phyloP scores from a whole-genome alignment of 2,329 filamentous ascomycete genomes.

The Stachybotrys elegans region DNA sequence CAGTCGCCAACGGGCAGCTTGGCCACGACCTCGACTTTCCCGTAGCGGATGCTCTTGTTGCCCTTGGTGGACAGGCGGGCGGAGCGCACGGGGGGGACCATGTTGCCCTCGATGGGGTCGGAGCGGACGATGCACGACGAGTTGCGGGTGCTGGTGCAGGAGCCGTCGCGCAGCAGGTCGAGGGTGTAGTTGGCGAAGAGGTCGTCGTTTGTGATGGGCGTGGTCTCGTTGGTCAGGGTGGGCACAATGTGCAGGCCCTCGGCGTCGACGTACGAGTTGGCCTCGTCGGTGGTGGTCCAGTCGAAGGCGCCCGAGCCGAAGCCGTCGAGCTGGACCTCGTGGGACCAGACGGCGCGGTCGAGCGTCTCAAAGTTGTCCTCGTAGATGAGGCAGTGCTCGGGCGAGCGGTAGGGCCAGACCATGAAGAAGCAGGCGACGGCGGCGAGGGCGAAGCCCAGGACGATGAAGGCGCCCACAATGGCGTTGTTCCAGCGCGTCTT shows the following conservation, averaged over 20 bases:
- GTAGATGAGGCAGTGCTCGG: conserved; percentile 44
- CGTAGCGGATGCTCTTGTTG: conserved; percentile 42
- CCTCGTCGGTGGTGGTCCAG: conserved; percentile 44
- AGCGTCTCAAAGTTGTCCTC: conserved; percentile 44
- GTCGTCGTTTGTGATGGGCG: conserved; percentile 30
- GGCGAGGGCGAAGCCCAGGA: conserved; percentile 27
- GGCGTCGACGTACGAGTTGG: conserved; percentile 42
- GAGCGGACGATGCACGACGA: conserved; percentile 32
- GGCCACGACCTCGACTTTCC: conserved; percentile 47
- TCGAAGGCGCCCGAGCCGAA: conserved; percentile 47
- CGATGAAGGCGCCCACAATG: conserved; percentile 24
- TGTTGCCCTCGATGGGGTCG: conserved; percentile 36
- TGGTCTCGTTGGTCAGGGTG: conserved; percentile 40
- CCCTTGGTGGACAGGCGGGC: conserved; percentile 43
- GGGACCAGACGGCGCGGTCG: conserved; percentile 40
- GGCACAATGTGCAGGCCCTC: conserved; percentile 51
- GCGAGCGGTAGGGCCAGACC: conserved; percentile 16
- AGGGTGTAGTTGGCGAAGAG: conserved; percentile 35
- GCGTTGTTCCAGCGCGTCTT: conserved; percentile 29
- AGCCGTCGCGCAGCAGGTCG: conserved; percentile 33
- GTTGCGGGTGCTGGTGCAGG: conserved; percentile 33
- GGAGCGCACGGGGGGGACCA: conserved; percentile 45
- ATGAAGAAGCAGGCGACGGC: conserved; percentile 27
- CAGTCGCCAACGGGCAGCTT: conserved; percentile 49
- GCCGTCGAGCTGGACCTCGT: conserved; percentile 39